Conservation (phyloP, 768 basidiomycete genomes). For the Boletus patriciae region DNA sequence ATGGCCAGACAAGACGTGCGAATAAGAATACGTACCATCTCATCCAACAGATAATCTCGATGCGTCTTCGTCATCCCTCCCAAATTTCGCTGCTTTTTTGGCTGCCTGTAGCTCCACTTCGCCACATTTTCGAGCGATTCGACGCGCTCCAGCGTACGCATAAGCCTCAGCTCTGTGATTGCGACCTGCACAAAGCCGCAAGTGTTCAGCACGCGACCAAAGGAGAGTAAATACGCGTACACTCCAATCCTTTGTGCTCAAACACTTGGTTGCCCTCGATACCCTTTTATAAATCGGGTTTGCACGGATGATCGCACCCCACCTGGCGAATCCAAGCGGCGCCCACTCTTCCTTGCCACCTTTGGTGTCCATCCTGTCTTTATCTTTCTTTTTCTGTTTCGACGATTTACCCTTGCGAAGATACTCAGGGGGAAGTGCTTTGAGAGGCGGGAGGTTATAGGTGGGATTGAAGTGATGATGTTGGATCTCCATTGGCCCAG, state of each 20-base stretch:
- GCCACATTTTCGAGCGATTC: conserved; percentile 78
- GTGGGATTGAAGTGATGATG: conserved; percentile 43
- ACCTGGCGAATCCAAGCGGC: conserved; percentile 65
- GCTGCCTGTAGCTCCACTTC: conserved; percentile 91
- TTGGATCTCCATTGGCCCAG: conserved; percentile 17
- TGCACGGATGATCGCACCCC: conserved; percentile 71
- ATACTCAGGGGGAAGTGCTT: conserved; percentile 54
- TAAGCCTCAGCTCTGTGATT: conserved; percentile 71
- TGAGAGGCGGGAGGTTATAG: conserved; percentile 58
- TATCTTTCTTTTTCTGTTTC: conserved; percentile 55
- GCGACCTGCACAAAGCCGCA: conserved; percentile 54
- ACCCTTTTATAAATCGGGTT: conserved; percentile 77
- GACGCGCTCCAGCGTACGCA: conserved; percentile 81
- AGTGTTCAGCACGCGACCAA: not conserved
- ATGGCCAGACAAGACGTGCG: not conserved
- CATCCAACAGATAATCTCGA: conserved; percentile 95
- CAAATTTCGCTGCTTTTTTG: conserved; percentile 87
- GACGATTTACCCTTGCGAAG: conserved; percentile 47
- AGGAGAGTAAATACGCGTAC: conserved; percentile 45
- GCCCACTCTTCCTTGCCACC: conserved; percentile 63
- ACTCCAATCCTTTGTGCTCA: conserved; percentile 80
- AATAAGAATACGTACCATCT: conserved; percentile 66
- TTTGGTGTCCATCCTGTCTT: conserved; percentile 47
- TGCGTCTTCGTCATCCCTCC: conserved; percentile 77
- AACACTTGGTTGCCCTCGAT: conserved; percentile 68